Conservation (phyloP, 2,329 filamentous ascomycete species). For the Aspergillus unguis region DNA sequence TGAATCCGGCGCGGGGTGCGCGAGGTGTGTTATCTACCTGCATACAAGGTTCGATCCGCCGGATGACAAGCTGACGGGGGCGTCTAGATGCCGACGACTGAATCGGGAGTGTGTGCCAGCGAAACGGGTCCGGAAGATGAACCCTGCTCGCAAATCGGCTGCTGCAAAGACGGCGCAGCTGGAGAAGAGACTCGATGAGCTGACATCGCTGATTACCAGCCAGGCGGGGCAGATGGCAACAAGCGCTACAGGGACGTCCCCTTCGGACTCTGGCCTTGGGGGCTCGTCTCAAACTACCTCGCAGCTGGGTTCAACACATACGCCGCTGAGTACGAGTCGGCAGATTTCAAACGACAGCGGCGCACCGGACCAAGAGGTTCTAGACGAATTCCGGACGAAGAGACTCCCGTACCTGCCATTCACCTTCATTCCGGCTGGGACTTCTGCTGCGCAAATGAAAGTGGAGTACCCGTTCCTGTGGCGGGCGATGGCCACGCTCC, state of each 20-base stretch:
- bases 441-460: not conserved
- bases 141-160: not conserved
- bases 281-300: not conserved
- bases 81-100: conserved; percentile 37
- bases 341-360: not conserved
- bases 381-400: conserved; percentile 3
- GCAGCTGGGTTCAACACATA: not conserved
- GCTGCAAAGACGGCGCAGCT: conserved; percentile 14
- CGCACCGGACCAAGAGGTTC: conserved; percentile 1
- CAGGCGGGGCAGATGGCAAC: not conserved
- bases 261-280: not conserved
- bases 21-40: conserved; percentile 7
- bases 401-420: conserved; percentile 9
- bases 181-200: conserved; percentile 19
- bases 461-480: conserved; percentile 11
- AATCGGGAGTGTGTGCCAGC: conserved; percentile 38
- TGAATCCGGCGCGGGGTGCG: conserved; percentile 17
- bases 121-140: conserved; percentile 25
- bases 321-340: too few relatives aligned
- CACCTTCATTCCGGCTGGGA: conserved; percentile 6
- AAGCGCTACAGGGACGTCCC: not conserved
- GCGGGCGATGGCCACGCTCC: conserved; percentile 6
- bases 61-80: not conserved
- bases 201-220: conserved; percentile 18
- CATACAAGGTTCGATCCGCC: not conserved